Evolutionary conservation across 1,139 yeast genomes (phyloP), one percentile per base, ranked within the genome.

Genomic region (Dujonia santamariae): DNA sequence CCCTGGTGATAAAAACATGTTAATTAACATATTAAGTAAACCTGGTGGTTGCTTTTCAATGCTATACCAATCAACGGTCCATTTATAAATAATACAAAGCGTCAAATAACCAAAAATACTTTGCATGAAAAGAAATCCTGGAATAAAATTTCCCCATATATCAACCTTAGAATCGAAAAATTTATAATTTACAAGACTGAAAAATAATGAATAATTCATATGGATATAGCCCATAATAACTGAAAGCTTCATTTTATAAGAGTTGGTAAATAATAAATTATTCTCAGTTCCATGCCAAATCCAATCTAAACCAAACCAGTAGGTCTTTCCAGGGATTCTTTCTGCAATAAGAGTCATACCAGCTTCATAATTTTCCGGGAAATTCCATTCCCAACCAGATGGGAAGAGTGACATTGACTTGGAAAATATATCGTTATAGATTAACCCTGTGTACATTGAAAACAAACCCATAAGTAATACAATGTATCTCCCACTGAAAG

Each of bases 241-340:
- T 2, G 97, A 88, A 42, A 92, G 66, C 56, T 92, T 92, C 99
- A 92, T 92, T 67, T 92, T 92, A 64, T 86, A 90, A 1, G 97
- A 88, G 60, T 92, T 92, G 33, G 96, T 80, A 61, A 92, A 92
- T 37, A 92, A 65, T 51, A 92, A 71, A 42, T 83, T 85, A 61
- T 94, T 94, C 42, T 92, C 97, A 26, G 97, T 77, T 2, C 97
- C 97, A 55, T 92, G 98, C 99, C 99, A 92, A 12, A 83, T 85
- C 63, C 87, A 86, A 60, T 92, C 99, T 31, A 92, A 58, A 37
- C 99, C 99, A 49, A 90, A 66, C 7, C 85, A 72, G 55, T 94
- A 94, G 9, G 78, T 76, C 26, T 52, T 53, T 6, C 94, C 88
- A 4, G 51, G 42, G 3, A 69, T 62, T 46, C 72, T 74, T 17